Conservation (phyloP, 2,329 filamentous ascomycete genomes). For the Aspergillus flavus region DNA sequence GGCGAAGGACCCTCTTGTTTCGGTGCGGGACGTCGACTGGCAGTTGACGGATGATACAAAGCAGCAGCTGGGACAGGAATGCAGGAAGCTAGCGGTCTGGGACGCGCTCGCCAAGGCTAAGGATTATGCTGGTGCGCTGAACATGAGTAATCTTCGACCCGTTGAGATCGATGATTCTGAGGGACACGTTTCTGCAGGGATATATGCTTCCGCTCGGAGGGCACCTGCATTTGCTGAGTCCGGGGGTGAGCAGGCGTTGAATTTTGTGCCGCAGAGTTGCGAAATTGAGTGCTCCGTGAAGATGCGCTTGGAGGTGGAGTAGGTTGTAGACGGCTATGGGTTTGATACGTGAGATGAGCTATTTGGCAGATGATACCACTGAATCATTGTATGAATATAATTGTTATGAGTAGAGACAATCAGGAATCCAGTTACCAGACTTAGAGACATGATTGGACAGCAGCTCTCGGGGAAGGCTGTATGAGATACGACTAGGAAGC, state of each 20-base stretch:
- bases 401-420: no score
- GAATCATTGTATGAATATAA: no score
- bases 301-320: constrained; percentile 5
- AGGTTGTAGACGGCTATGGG: not conserved
- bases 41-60: constrained; percentile 4
- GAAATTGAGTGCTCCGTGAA: not conserved
- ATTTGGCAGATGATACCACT: no score
- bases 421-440: no score
- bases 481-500: no score
- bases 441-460: no score
- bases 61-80: not conserved
- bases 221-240: not conserved
- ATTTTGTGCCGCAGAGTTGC: not conserved
- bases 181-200: not conserved
- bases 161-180: not conserved
- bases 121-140: not conserved
- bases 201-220: not conserved
- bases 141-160: not conserved
- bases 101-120: constrained; percentile 1
- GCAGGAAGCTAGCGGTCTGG: not conserved
- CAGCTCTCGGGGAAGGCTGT: no score
- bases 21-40: not conserved
- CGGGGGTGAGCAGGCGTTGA: not conserved
- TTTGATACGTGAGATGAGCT: not conserved
- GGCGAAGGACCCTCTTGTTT: not conserved